Conservation (phyloP, 2,329 filamentous ascomycete species). For the Aciculosporium take region DNA sequence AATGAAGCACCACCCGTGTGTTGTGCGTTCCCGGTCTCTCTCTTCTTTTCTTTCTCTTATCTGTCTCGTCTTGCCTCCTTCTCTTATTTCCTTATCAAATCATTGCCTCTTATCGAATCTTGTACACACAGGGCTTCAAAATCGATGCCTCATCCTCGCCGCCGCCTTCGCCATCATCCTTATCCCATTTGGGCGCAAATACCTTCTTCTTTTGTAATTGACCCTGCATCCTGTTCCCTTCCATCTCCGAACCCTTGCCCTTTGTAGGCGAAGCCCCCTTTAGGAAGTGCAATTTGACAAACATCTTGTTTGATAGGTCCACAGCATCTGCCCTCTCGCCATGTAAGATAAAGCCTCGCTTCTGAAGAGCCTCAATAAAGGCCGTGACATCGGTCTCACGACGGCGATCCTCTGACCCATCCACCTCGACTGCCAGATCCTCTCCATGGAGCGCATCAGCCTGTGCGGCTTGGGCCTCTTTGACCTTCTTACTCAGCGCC, state of each 20-base stretch:
- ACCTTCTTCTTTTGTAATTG: constrained; percentile 38
- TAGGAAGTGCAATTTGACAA: constrained; percentile 90
- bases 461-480: constrained; percentile 25
- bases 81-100: neutral
- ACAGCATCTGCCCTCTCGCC: constrained; percentile 45
- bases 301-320: constrained; percentile 91
- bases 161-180: constrained; percentile 39
- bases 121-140: constrained; percentile 93
- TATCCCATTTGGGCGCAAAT: constrained; percentile 39
- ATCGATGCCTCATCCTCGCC: constrained; percentile 50
- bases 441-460: constrained; percentile 35
- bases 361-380: constrained; percentile 70
- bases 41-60: neutral
- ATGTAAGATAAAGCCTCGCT: constrained; percentile 74
- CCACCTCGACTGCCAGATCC: constrained; percentile 55
- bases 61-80: neutral
- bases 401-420: constrained; percentile 47
- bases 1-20: neutral
- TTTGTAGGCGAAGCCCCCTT: constrained; percentile 63
- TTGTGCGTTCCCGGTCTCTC: neutral
- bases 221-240: constrained; percentile 26
- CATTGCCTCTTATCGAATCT: constrained; percentile 47
- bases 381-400: constrained; percentile 74
- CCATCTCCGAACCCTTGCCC: constrained; percentile 52
- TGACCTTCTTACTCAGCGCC: constrained; percentile 28